Evolutionary conservation across 345 rosid species (phyloP).

Genomic region (Chamaenerion angustifolium): DNA sequence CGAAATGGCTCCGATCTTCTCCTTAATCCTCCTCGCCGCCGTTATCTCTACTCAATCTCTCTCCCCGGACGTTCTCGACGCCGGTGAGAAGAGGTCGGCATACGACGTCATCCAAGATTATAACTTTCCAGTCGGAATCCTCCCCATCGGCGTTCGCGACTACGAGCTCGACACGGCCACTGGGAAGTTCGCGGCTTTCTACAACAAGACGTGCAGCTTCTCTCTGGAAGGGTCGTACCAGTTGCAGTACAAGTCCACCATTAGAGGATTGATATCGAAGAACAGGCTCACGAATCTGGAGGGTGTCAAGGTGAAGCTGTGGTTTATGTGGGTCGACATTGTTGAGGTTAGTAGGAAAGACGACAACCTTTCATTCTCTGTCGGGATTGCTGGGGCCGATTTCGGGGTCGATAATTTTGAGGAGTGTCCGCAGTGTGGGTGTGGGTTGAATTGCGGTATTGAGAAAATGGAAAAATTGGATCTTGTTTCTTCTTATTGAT

Average conservation of each 20-base stretch:
- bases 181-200: conserved; percentile 41
- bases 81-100: conserved; percentile 17
- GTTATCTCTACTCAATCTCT: conserved; percentile 6
- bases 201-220: conserved; percentile 40
- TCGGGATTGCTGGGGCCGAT: conserved; percentile 50
- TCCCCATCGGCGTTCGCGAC: conserved; percentile 40
- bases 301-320: conserved; percentile 53
- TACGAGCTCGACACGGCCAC: conserved; percentile 30
- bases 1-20: conserved; percentile 5
- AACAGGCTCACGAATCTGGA: conserved; percentile 29
- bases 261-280: conserved; percentile 32
- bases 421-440: conserved; percentile 78
- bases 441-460: conserved; percentile 48
- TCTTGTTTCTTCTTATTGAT: conserved; percentile 28
- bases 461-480: conserved; percentile 3
- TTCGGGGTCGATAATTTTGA: conserved; percentile 49
- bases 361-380: conserved; percentile 41
- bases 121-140: conserved; percentile 42
- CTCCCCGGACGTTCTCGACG: not conserved
- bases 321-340: conserved; percentile 46
- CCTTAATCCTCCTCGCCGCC: conserved; percentile 4
- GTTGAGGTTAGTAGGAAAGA: conserved; percentile 45
- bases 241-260: conserved; percentile 29
- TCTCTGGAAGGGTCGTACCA: conserved; percentile 52
- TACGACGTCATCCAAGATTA: conserved; percentile 31